Conservation (phyloP, 768 basidiomycete genomes). For the Kwoniella sp. region DNA sequence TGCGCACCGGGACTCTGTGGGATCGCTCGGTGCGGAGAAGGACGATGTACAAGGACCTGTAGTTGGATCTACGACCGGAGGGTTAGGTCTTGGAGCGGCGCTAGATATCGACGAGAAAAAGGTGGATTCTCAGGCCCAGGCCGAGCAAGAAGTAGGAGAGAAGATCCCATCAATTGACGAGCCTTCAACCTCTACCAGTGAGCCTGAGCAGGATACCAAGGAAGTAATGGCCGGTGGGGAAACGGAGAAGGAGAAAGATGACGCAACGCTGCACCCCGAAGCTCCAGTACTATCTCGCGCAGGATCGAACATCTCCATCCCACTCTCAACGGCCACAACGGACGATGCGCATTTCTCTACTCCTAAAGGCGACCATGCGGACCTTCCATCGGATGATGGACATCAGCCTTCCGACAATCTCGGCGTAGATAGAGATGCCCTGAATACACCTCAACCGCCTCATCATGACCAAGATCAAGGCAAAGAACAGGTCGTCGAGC, state of each 20-base stretch:
- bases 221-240: constrained; percentile 1
- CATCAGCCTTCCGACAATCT: background rate
- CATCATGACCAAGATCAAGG: too few species aligned
- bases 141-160: constrained; percentile 1
- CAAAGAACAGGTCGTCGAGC: background rate
- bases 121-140: background rate
- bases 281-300: constrained; percentile 9
- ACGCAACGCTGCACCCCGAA: background rate
- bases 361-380: constrained; percentile 31
- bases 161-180: constrained; percentile 26
- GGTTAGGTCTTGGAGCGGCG: constrained; percentile 15
- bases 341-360: constrained; percentile 39
- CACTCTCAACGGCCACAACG: constrained; percentile 19
- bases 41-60: constrained; percentile 2
- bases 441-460: constrained; percentile 8
- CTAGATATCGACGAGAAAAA: constrained; percentile 18
- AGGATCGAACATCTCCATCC: constrained; percentile 11
- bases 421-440: constrained; percentile 7
- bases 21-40: constrained; percentile 29
- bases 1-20: constrained; percentile 12
- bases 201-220: background rate
- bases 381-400: constrained; percentile 22
- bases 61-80: background rate
- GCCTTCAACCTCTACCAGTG: background rate
- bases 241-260: background rate